Base-by-base conservation (phyloP, 768 basidiomycete species). In the Naganishia randhawae region DNA sequence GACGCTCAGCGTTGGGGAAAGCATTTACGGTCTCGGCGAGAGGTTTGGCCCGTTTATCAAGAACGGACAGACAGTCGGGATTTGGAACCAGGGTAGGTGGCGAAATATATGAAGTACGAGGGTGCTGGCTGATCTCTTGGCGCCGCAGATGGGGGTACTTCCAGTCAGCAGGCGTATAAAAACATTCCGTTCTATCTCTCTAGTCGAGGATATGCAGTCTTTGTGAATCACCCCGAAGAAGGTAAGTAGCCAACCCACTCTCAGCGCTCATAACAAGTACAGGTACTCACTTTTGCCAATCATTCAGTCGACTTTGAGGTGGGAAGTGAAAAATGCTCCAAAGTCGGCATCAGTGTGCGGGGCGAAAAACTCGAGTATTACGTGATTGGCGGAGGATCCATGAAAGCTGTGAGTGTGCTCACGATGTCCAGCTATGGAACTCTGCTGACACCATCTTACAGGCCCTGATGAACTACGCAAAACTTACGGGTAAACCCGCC, bases 1-100 rank as follows among this genome's bases (percentile, higher is more conserved):
- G 33, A 86, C 85, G 67, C 78, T 87, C 8, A 85, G 85, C 29
- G 87, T 88, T 0, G 88, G 87, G 22, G 88, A 89, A 78, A 83
- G 86, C 50, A 83, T 90, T 25, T 89, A 89, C 73, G 88, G 88
- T 4, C 82, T 89, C 16, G 89, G 89, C 54, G 88, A 90, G 78
- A 85, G 88, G 65, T 89, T 90, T 75, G 86, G 86, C 2, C 82
- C 88, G 10, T 86, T 90, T 68, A 84, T 88, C 8, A 90, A 89
- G 82, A 89, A 89, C 71, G 88, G 88, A 14, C 75, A 77, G 71
- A 63, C 64, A 6, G 80, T 89, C 51, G 85, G 83, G 69, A 80
- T 88, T 4, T 89, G 88, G 89, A 88, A 89, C 27, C 57, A 62
- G 50, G 69, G 69, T 69, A 25, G 39, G 69, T 57, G 8, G 9